These are phyloP conservation scores for Chiua virens DNA, from an alignment of 768 basidiomycete genomes.

Conservation along the genomic window DNA sequence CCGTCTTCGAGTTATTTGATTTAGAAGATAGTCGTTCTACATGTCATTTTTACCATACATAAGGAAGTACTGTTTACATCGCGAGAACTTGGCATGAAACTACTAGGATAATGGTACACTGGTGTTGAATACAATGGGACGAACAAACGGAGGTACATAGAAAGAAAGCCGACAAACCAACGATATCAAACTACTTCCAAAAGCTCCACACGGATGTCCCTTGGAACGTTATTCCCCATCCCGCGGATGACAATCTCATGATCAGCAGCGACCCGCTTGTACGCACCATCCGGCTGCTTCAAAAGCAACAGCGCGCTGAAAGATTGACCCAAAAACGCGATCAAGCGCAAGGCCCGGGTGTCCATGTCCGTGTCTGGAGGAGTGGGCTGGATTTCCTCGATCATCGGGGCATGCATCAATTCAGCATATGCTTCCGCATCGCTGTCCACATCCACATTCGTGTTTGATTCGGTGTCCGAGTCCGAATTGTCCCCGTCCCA, in stretches of 20 bases:
- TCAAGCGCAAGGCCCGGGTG: background rate
- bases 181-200: background rate
- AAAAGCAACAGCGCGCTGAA: conserved; percentile 6
- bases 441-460: background rate
- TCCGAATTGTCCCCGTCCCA: background rate
- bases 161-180: no score
- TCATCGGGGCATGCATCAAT: background rate
- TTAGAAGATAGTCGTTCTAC: no score
- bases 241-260: background rate
- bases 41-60: no score
- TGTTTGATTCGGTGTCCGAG: background rate
- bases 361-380: background rate
- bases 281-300: background rate
- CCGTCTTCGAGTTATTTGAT: no score
- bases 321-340: conserved; percentile 1
- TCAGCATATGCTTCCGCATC: background rate
- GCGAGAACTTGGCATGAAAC: no score
- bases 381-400: background rate
- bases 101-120: no score
- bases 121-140: no score
- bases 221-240: background rate
- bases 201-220: background rate
- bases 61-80: no score
- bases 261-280: conserved; percentile 9
- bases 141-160: no score